Percentiles rank a stretch among this genome's conserved stretches.
phyloP scores from a whole-genome alignment of 2,329 filamentous ascomycete genomes.

The Neopestalotiopsis sp. region DNA sequence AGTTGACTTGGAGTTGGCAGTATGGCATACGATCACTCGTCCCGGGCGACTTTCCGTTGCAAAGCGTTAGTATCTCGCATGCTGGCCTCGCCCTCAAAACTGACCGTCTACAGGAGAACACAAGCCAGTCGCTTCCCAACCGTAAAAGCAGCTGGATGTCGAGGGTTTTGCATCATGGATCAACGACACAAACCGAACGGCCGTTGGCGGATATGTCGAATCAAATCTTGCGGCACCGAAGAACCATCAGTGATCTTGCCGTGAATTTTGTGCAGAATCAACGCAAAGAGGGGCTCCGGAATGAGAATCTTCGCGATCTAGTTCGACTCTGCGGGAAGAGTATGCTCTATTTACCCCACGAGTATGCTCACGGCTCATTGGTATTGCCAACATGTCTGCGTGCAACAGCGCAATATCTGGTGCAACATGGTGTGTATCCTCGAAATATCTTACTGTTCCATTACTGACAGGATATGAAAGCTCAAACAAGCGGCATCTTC shows the following conservation, averaged over 20 bases:
- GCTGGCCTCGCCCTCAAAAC: not conserved
- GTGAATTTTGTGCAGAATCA: slow-evolving; percentile 48
- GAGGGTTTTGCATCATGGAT: slow-evolving; percentile 41
- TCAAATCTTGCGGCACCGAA: slow-evolving; percentile 46
- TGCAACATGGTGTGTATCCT: slow-evolving; percentile 59
- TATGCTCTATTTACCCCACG: slow-evolving; percentile 63
- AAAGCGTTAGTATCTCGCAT: slow-evolving; percentile 26
- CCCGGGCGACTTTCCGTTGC: slow-evolving; percentile 32
- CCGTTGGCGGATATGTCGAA: slow-evolving; percentile 33
- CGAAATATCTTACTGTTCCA: not conserved
- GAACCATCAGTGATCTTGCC: slow-evolving; percentile 63
- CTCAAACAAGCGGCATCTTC: slow-evolving; percentile 64
- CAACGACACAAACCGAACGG: slow-evolving; percentile 35
- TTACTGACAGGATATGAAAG: slow-evolving; percentile 33
- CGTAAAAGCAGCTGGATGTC: slow-evolving; percentile 45
- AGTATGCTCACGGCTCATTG: slow-evolving; percentile 62
- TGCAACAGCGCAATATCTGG: slow-evolving; percentile 68
- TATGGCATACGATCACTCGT: slow-evolving; percentile 53
- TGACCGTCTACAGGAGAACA: not conserved
- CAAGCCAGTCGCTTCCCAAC: slow-evolving; percentile 22
- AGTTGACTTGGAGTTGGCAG: slow-evolving; percentile 40
- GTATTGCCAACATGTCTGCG: slow-evolving; percentile 70
- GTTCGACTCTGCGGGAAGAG: slow-evolving; percentile 69
- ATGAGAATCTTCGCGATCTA: slow-evolving; percentile 61
- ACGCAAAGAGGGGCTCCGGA: slow-evolving; percentile 52